phyloP scores from a whole-genome alignment of 345 rosid species.

The Theobroma cacao region DNA sequence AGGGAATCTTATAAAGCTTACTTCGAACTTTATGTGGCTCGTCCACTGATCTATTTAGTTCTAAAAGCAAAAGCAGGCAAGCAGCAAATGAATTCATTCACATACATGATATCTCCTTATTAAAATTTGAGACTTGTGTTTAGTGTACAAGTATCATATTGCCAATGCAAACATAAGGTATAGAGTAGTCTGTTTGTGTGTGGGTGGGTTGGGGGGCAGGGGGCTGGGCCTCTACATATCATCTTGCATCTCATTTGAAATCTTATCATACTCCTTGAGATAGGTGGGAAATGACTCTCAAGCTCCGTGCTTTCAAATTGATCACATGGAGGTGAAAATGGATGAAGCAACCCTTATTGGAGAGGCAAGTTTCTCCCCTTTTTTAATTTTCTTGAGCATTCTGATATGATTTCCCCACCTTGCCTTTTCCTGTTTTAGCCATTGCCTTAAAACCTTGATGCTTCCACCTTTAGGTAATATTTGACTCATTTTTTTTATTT shows the following conservation, averaged over 20 bases:
- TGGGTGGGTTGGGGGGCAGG: neutral
- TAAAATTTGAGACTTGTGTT: neutral
- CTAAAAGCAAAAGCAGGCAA: neutral
- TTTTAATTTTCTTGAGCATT: constrained; percentile 10
- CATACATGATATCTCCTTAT: neutral
- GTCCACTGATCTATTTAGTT: neutral
- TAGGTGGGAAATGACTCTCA: constrained; percentile 57
- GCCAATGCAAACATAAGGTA: neutral
- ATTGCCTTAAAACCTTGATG: neutral
- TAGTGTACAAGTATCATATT: neutral
- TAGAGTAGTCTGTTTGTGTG: neutral
- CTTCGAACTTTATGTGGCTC: neutral
- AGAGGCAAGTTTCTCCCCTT: constrained; percentile 40
- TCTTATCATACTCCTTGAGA: constrained; percentile 16
- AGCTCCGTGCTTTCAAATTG: constrained; percentile 45
- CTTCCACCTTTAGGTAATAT: neutral
- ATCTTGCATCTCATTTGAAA: neutral
- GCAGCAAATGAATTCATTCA: neutral
- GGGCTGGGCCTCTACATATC: neutral
- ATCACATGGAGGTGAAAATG: constrained; percentile 43
- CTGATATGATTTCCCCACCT: neutral
- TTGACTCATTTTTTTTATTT: neutral
- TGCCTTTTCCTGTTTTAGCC: neutral
- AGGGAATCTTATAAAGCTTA: neutral
- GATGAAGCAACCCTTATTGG: constrained; percentile 47